Base-by-base conservation (phyloP, 2,329 filamentous ascomycete species). In the Lasiodiplodia gonubiensis region DNA sequence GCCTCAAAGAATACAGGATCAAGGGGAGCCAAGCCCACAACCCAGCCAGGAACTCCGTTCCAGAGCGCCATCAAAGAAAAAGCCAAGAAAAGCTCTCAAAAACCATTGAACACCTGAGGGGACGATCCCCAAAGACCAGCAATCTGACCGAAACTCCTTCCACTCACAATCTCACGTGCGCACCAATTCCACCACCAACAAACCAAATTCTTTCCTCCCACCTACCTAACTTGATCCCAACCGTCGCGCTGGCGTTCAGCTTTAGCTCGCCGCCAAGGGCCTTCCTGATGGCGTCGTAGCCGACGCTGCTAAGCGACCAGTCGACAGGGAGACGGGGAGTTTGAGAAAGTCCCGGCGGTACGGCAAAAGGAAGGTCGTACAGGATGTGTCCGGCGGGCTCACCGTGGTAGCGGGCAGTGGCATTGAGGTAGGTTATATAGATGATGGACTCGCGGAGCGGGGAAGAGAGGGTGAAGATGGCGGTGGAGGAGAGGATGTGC, bases 401-500 rank as follows among this genome's bases (percentile, higher is more conserved):
- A 10, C 89, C 91, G 70, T 97, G 93, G 78, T 97, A 96, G 69
- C 89, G 90, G 0, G 95, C 93, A 1, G 90, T 93, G 7, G 94
- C 94, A 74, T 97, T 90, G 73, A 98, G 86, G 61, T 84, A 85
- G 46, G 92, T 92, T 70, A 99, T 86, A 72, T 89, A 91, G 21
- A 98, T 80, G 0, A 89, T 92, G 63, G 91, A 91, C 68, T 88
- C 82, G 49, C 83, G 80, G 10, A 98, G 83, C 0, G 95, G 95
- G 0, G 94, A 97, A 48, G 89, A 85, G 25, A 98, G 85, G 0
- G 87, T 89, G 78, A 99, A 97, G 0, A 90, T 88, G 3, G 94
- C 94, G 0, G 93, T 93, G 0, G 93, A 97, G 18, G 92, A 91
- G 70, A 95, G 85, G 64, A 98, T 80, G 80, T 98, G 93, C 79